Percentiles rank a stretch among this genome's conserved stretches.
phyloP scores from a whole-genome alignment of 73 alveolate genomes.

The Blepharisma stoltei region DNA sequence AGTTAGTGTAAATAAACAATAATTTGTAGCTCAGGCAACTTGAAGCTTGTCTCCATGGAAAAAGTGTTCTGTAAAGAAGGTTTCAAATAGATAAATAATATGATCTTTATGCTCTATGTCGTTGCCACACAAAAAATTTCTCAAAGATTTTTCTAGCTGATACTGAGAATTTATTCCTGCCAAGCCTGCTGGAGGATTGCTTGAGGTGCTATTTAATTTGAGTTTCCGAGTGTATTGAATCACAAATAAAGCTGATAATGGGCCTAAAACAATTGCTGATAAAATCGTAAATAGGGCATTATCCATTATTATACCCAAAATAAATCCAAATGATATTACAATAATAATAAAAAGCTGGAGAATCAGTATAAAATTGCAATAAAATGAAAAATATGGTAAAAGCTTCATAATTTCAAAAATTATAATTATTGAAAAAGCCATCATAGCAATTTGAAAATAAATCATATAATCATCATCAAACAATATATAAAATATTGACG shows the following conservation, averaged over 20 bases:
- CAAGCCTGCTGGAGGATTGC: background rate
- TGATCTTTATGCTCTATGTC: background rate
- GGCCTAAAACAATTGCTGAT: background rate
- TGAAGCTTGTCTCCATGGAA: background rate
- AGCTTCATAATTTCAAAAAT: background rate
- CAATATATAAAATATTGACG: background rate
- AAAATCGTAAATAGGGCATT: background rate
- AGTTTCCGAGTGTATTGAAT: background rate
- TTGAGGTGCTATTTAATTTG: background rate
- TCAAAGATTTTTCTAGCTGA: background rate
- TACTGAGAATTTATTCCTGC: background rate
- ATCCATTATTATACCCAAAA: background rate
- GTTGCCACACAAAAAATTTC: background rate
- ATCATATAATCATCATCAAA: background rate
- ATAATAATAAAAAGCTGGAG: background rate
- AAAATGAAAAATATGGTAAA: background rate
- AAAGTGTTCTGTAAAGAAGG: background rate
- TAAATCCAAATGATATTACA: background rate
- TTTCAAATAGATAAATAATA: background rate
- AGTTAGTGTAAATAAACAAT: background rate
- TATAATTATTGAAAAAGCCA: background rate
- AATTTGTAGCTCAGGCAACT: background rate
- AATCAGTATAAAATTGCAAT: background rate
- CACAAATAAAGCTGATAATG: background rate
- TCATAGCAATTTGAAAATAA: background rate